Percentiles rank a stretch among this genome's conserved stretches.
phyloP scores from a whole-genome alignment of 805 yeast genomes.

The Candida methanosorbosa region DNA sequence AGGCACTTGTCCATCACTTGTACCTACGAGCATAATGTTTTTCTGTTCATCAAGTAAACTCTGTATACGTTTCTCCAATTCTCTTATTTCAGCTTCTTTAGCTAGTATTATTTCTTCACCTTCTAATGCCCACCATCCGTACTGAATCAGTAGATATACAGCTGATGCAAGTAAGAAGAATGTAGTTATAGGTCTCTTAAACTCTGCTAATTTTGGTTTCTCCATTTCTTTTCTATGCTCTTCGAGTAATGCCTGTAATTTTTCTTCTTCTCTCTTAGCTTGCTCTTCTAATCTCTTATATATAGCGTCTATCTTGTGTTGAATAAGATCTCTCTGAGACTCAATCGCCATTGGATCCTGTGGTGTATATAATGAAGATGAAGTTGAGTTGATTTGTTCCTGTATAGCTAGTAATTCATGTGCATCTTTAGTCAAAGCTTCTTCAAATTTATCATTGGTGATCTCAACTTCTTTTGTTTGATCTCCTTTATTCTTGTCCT shows the following conservation, averaged over 20 bases:
- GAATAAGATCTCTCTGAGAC: slow-evolving; percentile 21
- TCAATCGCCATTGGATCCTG: slow-evolving; percentile 19
- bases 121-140: slow-evolving; percentile 23
- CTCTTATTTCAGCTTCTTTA: slow-evolving; percentile 14
- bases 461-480: too few species aligned
- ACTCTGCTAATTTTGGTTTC: slow-evolving; percentile 23
- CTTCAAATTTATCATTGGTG: too few species aligned
- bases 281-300: slow-evolving; percentile 15
- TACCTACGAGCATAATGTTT: too few species aligned
- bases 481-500: too few species aligned
- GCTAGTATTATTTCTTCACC: slow-evolving; percentile 18
- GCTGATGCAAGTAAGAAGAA: slow-evolving; percentile 23
- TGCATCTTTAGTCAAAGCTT: neutral
- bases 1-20: too few species aligned
- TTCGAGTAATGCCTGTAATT: slow-evolving; percentile 8
- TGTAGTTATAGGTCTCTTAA: slow-evolving; percentile 23
- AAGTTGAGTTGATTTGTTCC: neutral
- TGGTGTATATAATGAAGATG: slow-evolving; percentile 19
- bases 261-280: slow-evolving; percentile 12
- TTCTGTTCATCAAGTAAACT: slow-evolving; percentile 17
- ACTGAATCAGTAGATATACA: slow-evolving; percentile 23
- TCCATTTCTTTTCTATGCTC: slow-evolving; percentile 11
- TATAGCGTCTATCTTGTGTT: slow-evolving; percentile 17
- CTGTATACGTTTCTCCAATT: slow-evolving; percentile 19
- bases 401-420: neutral